Percentiles rank a stretch among this genome's conserved stretches.
phyloP scores from a whole-genome alignment of 306 rosid species.

The Medicago truncatula region DNA sequence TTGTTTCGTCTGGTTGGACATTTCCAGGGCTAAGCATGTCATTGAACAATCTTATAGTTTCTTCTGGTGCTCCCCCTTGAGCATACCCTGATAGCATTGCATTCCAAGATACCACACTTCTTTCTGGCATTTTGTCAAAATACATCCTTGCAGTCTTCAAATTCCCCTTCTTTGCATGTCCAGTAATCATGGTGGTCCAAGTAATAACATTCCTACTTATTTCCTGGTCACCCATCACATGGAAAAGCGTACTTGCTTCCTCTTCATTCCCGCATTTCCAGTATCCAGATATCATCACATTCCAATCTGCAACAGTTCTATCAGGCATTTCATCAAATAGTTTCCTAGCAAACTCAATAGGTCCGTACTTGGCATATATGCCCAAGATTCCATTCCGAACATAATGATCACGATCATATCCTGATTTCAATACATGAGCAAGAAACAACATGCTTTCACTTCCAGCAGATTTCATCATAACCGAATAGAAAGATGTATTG shows the following conservation, averaged over 20 bases:
- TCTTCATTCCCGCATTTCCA: constrained; percentile 66
- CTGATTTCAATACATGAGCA: constrained; percentile 55
- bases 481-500: constrained; percentile 51
- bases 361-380: constrained; percentile 49
- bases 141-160: constrained; percentile 57
- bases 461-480: constrained; percentile 56
- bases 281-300: constrained; percentile 62
- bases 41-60: constrained; percentile 60
- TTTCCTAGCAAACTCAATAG: constrained; percentile 52
- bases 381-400: constrained; percentile 61
- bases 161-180: constrained; percentile 56
- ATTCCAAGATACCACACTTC: constrained; percentile 75
- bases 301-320: constrained; percentile 67
- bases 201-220: constrained; percentile 52
- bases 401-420: constrained; percentile 50
- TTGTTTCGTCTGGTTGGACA: constrained; percentile 55
- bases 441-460: constrained; percentile 53
- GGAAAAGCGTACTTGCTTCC: constrained; percentile 58
- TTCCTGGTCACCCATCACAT: constrained; percentile 39
- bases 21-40: constrained; percentile 52
- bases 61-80: constrained; percentile 57
- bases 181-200: constrained; percentile 76
- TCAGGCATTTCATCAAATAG: constrained; percentile 66
- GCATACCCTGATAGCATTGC: constrained; percentile 78
- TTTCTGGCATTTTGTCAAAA: constrained; percentile 64